Conservation (phyloP, 768 basidiomycete species). For the Astraeus odoratus region DNA sequence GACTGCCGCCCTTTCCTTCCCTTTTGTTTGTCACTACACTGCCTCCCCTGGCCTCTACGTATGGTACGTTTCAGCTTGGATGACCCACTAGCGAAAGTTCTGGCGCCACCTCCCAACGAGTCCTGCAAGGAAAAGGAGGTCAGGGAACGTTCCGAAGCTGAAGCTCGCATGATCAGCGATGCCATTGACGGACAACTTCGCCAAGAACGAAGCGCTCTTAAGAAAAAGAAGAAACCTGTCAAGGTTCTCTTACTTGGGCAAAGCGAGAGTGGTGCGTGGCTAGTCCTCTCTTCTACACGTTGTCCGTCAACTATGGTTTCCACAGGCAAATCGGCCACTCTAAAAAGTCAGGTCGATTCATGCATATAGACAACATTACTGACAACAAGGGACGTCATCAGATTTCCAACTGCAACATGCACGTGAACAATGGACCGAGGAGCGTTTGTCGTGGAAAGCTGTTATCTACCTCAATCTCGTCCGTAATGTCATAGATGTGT, state of each 20-base stretch:
- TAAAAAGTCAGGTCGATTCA: conserved; percentile 52
- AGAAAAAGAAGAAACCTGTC: conserved; percentile 60
- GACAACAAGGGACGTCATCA: conserved; percentile 16
- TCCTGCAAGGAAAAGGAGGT: conserved; percentile 46
- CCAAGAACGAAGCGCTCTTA: conserved; percentile 49
- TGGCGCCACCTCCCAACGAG: conserved; percentile 62
- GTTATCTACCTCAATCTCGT: conserved; percentile 79
- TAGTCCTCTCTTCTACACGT: background rate
- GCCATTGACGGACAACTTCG: conserved; percentile 71
- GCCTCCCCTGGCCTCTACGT: background rate
- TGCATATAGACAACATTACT: background rate
- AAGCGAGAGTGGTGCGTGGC: conserved; percentile 54
- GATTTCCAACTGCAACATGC: conserved; percentile 77
- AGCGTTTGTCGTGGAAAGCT: conserved; percentile 63
- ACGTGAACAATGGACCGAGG: conserved; percentile 59
- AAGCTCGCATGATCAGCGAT: conserved; percentile 60
- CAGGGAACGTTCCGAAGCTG: conserved; percentile 54
- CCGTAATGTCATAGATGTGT: conserved; percentile 59
- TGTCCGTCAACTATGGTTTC: conserved; percentile 4
- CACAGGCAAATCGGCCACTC: conserved; percentile 62
- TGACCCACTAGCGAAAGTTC: conserved; percentile 54
- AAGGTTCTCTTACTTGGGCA: conserved; percentile 72
- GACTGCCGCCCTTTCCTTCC: background rate
- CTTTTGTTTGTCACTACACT: background rate
- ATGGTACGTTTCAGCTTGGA: conserved; percentile 35